Percentiles rank a stretch among this genome's conserved stretches.
Evolutionary conservation across 1,139 yeast genomes (phyloP).

Genomic region (Saccharomyces hybrid): DNA sequence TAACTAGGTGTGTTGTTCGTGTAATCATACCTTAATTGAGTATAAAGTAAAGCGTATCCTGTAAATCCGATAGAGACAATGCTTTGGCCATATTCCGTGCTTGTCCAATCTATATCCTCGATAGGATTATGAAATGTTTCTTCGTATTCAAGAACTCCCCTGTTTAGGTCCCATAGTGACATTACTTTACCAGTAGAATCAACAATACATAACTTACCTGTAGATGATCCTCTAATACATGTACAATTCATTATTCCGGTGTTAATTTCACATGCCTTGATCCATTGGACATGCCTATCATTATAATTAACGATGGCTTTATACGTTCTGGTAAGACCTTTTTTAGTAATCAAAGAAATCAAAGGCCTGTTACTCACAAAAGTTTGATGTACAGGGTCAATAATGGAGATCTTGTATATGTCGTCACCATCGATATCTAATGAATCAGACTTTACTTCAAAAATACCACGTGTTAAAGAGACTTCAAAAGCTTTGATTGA

Average conservation of each 20-base stretch:
- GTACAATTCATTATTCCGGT: conserved; percentile 51
- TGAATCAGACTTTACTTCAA: conserved; percentile 14
- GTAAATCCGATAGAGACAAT: conserved; percentile 73
- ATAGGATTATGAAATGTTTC: conserved; percentile 33
- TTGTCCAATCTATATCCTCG: conserved; percentile 58
- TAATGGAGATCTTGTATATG: conserved; percentile 45
- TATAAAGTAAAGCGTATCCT: conserved; percentile 56
- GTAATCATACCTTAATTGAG: conserved; percentile 82
- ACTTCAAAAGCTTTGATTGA: conserved; percentile 30
- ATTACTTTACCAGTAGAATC: conserved; percentile 44
- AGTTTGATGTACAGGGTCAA: conserved; percentile 59
- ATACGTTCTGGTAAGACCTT: conserved; percentile 52
- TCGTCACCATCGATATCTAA: conserved; percentile 18
- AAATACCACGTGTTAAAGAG: conserved; percentile 16
- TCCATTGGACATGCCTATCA: conserved; percentile 40
- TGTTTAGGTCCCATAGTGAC: conserved; percentile 68
- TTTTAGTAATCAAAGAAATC: conserved; percentile 47
- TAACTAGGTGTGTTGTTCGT: conserved; percentile 74
- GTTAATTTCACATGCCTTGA: conserved; percentile 38
- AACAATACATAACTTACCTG: conserved; percentile 66
- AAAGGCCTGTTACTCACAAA: conserved; percentile 38
- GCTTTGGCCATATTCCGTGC: conserved; percentile 59
- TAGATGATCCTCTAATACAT: conserved; percentile 63
- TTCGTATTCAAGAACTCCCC: conserved; percentile 60
- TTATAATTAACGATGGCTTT: conserved; percentile 33